These are phyloP conservation scores for Scheffersomyces quercinus DNA, from an alignment of 1,139 yeast genomes.

Conservation along the genomic window DNA sequence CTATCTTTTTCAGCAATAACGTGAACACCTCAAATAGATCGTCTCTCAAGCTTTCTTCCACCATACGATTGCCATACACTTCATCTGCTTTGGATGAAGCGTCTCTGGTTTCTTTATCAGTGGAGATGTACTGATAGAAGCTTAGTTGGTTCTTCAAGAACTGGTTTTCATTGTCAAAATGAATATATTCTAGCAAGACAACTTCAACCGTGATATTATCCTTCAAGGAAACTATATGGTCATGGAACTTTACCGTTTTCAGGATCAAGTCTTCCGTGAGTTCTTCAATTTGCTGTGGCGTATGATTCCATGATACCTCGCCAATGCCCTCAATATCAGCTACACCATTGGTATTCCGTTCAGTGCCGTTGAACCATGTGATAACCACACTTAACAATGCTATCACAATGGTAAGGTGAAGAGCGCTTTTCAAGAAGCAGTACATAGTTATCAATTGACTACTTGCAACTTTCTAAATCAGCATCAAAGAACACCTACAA, in stretches of 20 bases:
- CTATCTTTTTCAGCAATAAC: constrained; percentile 41
- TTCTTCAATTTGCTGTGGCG: constrained; percentile 50
- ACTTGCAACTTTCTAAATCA: too few relatives aligned
- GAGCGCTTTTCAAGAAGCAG: too few relatives aligned
- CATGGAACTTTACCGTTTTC: constrained; percentile 48
- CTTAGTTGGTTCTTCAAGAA: constrained; percentile 51
- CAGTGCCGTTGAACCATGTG: too few relatives aligned
- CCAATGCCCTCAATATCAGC: too few relatives aligned
- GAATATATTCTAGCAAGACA: constrained; percentile 54
- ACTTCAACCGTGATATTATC: constrained; percentile 55
- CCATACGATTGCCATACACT: constrained; percentile 51
- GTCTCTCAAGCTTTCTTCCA: constrained; percentile 65
- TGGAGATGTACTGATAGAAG: constrained; percentile 71
- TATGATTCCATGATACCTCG: constrained; percentile 49
- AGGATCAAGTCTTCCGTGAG: constrained; percentile 48
- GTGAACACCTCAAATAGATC: constrained; percentile 66
- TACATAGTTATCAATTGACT: too few relatives aligned
- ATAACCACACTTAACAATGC: too few relatives aligned
- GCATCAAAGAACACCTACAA: too few relatives aligned
- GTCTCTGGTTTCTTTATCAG: constrained; percentile 62
- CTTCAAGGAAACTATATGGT: constrained; percentile 48
- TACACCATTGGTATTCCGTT: too few relatives aligned
- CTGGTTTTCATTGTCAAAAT: constrained; percentile 47
- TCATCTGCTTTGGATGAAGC: constrained; percentile 69
- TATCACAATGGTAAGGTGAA: too few relatives aligned